Conservation (phyloP, 73 alveolate species). For the Blepharisma japonicum region DNA sequence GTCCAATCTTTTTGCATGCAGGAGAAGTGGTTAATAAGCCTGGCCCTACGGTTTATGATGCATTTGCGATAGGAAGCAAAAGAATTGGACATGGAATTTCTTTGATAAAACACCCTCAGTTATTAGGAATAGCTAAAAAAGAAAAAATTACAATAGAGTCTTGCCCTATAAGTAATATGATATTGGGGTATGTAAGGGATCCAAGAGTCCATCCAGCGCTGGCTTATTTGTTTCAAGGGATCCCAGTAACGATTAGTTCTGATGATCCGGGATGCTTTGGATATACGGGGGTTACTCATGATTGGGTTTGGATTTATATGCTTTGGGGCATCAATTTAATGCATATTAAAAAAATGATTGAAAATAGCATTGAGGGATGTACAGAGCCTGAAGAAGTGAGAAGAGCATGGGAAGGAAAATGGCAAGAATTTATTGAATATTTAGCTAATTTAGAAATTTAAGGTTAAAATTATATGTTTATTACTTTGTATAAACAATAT, state of each 20-base stretch:
- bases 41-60: slow-evolving; percentile 24
- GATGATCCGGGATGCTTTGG: slow-evolving; percentile 67
- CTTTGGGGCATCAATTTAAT: background rate
- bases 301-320: slow-evolving; percentile 26
- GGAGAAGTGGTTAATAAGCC: slow-evolving; percentile 50
- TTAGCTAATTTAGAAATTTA: no score
- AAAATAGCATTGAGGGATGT: background rate
- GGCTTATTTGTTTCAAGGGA: slow-evolving; percentile 39
- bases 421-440: no score
- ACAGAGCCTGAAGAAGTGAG: no score
- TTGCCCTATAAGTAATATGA: slow-evolving; percentile 45
- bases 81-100: slow-evolving; percentile 29
- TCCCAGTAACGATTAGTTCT: slow-evolving; percentile 52
- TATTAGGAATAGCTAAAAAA: background rate
- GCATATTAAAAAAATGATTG: background rate
- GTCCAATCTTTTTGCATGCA: slow-evolving; percentile 46
- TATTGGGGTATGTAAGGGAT: slow-evolving; percentile 49
- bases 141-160: background rate
- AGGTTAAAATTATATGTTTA: no score
- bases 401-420: no score
- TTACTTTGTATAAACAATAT: no score
- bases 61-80: background rate
- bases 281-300: slow-evolving; percentile 54
- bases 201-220: slow-evolving; percentile 60
- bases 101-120: slow-evolving; percentile 46